Base-by-base conservation (phyloP, 306 rosid species). In the Lagenaria siceraria region DNA sequence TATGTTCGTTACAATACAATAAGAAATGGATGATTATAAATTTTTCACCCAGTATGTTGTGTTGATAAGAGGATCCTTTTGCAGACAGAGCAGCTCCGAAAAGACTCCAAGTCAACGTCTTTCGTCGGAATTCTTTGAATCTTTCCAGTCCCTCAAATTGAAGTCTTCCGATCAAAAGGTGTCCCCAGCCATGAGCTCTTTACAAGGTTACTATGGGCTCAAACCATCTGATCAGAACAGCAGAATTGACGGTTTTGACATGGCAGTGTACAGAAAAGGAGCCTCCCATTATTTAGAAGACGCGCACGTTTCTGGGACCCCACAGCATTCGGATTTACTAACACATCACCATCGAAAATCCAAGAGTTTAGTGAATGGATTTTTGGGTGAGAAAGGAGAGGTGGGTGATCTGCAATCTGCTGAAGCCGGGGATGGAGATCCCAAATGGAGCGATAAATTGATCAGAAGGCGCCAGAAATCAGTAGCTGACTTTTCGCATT, bases 181-280 rank as follows among this genome's bases (percentile, higher is more conserved):
- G 70, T 88, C 96, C 78, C 81, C 80, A 21, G 97, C 92, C 74
- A 93, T 91, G 96, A 80, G 79, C 88, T 86, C 93, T 77, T 86
- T 91, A 82, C 97, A 86, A 77, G 97, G 91, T 79, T 91, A 81
- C 77, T 90, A 88, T 82, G 94, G 94, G 78, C 96, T 90, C 29
- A 87, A 85, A 77, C 78, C 87, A 66, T 68, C 66, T 22, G 79
- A 78, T 40, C 82, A 66, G 81, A 83, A 80, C 75, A 75, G 81
- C 59, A 35, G 8, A 19, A 42, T 74, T 18, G 90, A 86, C 77
- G 71, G 80, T 42, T 81, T 77, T 60, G 89, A 85, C 71, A 80
- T 84, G 84, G 77, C 79, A 22, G 74, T 72, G 40, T 80, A 79
- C 69, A 71, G 74, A 55, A 84, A 80, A 81, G 85, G 52, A 59